Percentiles rank a stretch among this genome's conserved stretches.
These are phyloP conservation scores for Mycena crocata DNA, from an alignment of 768 basidiomycete genomes.

Conservation along the genomic window DNA sequence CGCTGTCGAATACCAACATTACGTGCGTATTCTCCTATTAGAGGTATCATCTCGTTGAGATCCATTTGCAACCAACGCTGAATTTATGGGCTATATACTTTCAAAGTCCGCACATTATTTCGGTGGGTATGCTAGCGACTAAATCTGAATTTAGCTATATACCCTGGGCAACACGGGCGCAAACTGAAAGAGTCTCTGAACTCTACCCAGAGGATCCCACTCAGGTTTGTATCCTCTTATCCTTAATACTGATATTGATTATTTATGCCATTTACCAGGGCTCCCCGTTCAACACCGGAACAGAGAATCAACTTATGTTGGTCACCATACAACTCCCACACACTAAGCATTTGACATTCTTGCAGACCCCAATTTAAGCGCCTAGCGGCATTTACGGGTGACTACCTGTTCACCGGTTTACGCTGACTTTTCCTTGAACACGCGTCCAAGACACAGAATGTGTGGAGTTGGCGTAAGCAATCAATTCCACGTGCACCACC, in stretches of 20 bases:
- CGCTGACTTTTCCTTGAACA: conserved; percentile 43
- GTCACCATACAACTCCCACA: background rate
- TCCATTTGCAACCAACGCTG: conserved; percentile 4
- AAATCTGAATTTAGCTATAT: conserved; percentile 18
- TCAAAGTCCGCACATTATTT: conserved; percentile 10
- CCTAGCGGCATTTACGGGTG: conserved; percentile 33
- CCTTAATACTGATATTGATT: too few species aligned
- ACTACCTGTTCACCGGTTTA: conserved; percentile 35
- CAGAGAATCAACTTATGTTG: conserved; percentile 30
- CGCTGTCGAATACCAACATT: conserved; percentile 13
- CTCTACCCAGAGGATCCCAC: conserved; percentile 33
- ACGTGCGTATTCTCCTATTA: conserved; percentile 3
- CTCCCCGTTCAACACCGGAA: conserved; percentile 36
- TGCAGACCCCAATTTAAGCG: conserved; percentile 47
- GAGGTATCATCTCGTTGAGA: too few species aligned
- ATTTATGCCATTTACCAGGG: conserved; percentile 2
- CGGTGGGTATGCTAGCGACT: background rate
- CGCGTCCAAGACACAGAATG: conserved; percentile 36
- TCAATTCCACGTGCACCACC: background rate
- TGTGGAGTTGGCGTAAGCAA: conserved; percentile 44
- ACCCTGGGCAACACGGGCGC: conserved; percentile 12
- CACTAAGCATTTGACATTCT: background rate
- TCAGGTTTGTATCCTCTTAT: background rate
- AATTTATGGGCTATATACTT: conserved; percentile 17
- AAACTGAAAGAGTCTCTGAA: conserved; percentile 17